These are phyloP conservation scores for Boletus edulis DNA, from an alignment of 768 basidiomycete species.

Conservation along the genomic window DNA sequence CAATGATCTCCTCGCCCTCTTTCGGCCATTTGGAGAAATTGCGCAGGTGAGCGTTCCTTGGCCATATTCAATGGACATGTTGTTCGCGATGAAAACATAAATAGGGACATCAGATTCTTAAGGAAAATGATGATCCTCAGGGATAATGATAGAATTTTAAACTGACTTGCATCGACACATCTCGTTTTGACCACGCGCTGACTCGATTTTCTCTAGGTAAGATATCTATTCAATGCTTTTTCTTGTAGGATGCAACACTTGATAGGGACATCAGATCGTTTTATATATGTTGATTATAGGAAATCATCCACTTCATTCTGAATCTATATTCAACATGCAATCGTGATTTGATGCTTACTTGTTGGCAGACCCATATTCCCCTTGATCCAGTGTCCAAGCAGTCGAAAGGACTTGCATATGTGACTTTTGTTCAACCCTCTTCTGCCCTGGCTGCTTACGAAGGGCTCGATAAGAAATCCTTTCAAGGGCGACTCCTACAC, in stretches of 20 bases:
- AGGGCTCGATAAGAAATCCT: constrained; percentile 75
- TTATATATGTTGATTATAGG: constrained; percentile 45
- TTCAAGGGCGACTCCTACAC: constrained; percentile 91
- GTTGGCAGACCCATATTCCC: constrained; percentile 55
- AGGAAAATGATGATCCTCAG: constrained; percentile 30
- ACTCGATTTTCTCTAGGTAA: constrained; percentile 13
- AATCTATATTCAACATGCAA: constrained; percentile 13
- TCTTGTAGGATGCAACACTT: background rate
- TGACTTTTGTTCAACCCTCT: constrained; percentile 45
- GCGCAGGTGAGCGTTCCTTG: constrained; percentile 58
- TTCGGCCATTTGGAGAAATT: constrained; percentile 67
- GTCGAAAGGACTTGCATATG: constrained; percentile 62
- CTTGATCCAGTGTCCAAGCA: constrained; percentile 44
- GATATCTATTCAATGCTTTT: background rate
- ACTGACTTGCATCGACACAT: constrained; percentile 12
- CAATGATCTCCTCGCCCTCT: constrained; percentile 62
- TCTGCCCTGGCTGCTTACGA: constrained; percentile 70
- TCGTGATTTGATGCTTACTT: background rate
- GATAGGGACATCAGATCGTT: constrained; percentile 57
- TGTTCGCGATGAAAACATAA: constrained; percentile 38
- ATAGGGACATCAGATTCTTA: constrained; percentile 51
- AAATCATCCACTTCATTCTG: constrained; percentile 37
- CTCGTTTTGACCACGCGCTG: background rate
- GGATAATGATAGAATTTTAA: constrained; percentile 56
- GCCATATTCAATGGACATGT: background rate